Evolutionary conservation across 2,329 filamentous ascomycete species (phyloP).

Genomic region (Microdochium trichocladiopsis): DNA sequence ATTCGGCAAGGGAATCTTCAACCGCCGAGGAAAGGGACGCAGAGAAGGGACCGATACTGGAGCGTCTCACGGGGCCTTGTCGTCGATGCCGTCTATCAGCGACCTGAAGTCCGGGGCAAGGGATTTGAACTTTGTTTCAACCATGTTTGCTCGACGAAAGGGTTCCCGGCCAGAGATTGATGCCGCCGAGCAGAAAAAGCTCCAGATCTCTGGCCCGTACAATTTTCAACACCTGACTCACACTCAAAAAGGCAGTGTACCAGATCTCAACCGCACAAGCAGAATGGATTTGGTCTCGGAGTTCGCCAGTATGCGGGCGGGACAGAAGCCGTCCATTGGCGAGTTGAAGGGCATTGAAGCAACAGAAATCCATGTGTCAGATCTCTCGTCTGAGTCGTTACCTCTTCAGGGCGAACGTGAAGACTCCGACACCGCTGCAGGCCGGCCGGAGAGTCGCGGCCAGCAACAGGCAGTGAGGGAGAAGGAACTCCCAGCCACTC

Average conservation of each 20-base stretch:
- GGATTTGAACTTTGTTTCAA: conserved; percentile 37
- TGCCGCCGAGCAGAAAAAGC: conserved; percentile 26
- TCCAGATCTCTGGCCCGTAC: conserved; percentile 56
- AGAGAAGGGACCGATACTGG: conserved; percentile 42
- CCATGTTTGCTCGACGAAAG: conserved; percentile 45
- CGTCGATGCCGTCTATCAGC: conserved; percentile 26
- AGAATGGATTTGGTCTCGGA: conserved; percentile 35
- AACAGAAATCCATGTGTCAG: conserved; percentile 36
- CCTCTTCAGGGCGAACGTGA: conserved; percentile 3
- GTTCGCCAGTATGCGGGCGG: conserved; percentile 31
- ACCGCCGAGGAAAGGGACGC: conserved; percentile 42
- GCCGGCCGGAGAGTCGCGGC: not conserved
- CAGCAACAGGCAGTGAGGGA: not conserved
- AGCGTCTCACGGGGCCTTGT: conserved; percentile 8
- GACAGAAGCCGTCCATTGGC: conserved; percentile 24
- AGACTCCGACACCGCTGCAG: not conserved
- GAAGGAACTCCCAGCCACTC: not conserved
- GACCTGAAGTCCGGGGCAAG: conserved; percentile 38
- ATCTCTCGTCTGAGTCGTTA: conserved; percentile 39
- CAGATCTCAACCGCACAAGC: conserved; percentile 30
- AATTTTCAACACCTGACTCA: conserved; percentile 62
- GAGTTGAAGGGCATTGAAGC: conserved; percentile 27
- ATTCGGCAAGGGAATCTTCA: conserved; percentile 53
- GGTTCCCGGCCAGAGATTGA: conserved; percentile 21
- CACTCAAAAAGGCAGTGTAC: conserved; percentile 41